Evolutionary conservation across 257 asterid genomes (phyloP), one percentile per base, ranked within the genome.

Genomic region (Solanum chiquidenum): DNA sequence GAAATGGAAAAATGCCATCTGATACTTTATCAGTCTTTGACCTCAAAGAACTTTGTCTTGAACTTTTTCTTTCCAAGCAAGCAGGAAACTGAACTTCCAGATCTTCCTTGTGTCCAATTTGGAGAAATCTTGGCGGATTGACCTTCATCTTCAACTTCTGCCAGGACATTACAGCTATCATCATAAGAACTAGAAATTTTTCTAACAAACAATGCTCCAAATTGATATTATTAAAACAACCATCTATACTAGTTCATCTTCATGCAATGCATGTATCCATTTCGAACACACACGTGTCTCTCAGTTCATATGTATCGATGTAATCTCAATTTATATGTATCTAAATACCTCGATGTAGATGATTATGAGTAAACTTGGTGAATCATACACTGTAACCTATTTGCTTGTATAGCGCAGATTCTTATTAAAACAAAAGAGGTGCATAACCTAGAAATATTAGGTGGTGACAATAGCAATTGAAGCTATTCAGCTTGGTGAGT

Each of bases 121-220:
- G 93, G 75, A 97, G 92, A 91, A 93, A 96, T 89, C 98, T 94
- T 84, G 99, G 98, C 92, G 93, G 94, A 87, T 91, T 94, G 88
- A 96, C 93, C 90, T 90, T 93, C 97, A 97, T 91, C 98, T 96
- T 97, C 92, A 97, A 89, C 90, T 94, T 97, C 99, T 97, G 96
- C 90, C 83, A 90, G 86, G 84, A 68, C 71, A 91, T 85, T 83
- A 86, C 66, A 60, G 86, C 86, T 83, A 38, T 84, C 83, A 85
- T 86, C 75, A 87, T 88, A 66, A 90, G 90, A 84, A 86, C 86
- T 88, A 38, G 38, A 73, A 71, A 4, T 16, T n/a, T 12, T 29
- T 80, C 69, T 29, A 46, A 46, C 68, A 79, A 42, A 14, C 23
- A 23, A 79, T 5, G 16, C 84, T 79, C 64, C 85, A 80, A 80